These are phyloP conservation scores for Xylaria longipes DNA, from an alignment of 495 filamentous ascomycete species.

Conservation along the genomic window DNA sequence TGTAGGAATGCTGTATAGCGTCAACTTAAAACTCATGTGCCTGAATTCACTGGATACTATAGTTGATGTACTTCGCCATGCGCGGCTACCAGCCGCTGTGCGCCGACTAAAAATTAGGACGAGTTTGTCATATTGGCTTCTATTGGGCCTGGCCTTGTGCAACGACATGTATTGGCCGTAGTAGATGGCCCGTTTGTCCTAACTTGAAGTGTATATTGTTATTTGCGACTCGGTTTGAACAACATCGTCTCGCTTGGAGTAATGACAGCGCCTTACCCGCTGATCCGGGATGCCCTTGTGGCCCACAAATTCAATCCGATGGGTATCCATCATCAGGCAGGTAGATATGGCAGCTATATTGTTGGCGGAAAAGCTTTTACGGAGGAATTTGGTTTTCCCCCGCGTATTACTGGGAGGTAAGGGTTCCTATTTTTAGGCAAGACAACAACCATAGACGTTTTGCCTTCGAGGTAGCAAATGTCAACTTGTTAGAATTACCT, in stretches of 20 bases:
- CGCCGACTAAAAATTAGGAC: conserved; percentile 18
- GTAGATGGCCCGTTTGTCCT: not conserved
- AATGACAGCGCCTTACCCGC: conserved; percentile 22
- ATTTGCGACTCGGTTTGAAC: conserved; percentile 17
- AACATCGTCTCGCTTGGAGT: conserved; percentile 3
- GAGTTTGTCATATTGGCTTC: not conserved
- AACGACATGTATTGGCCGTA: conserved; percentile 1
- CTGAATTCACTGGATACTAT: not conserved
- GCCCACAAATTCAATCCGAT: conserved; percentile 27
- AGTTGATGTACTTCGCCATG: not conserved
- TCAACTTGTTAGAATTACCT: not conserved
- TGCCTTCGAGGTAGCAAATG: not conserved
- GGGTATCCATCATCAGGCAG: conserved; percentile 17
- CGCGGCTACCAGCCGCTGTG: conserved; percentile 10
- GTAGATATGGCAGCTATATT: conserved; percentile 14
- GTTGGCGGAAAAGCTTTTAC: conserved; percentile 26
- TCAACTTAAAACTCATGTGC: not conserved
- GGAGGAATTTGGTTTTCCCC: not conserved
- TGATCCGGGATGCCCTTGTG: conserved; percentile 20
- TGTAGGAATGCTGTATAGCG: conserved; percentile 3
- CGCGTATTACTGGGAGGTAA: not conserved
- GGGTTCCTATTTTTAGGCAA: conserved; percentile 7
- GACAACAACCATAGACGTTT: not conserved
- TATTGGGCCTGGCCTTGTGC: conserved; percentile 12
- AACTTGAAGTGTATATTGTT: conserved; percentile 6